These are phyloP conservation scores for Chalara sp. DNA, from an alignment of 2,329 filamentous ascomycete genomes.

Conservation along the genomic window DNA sequence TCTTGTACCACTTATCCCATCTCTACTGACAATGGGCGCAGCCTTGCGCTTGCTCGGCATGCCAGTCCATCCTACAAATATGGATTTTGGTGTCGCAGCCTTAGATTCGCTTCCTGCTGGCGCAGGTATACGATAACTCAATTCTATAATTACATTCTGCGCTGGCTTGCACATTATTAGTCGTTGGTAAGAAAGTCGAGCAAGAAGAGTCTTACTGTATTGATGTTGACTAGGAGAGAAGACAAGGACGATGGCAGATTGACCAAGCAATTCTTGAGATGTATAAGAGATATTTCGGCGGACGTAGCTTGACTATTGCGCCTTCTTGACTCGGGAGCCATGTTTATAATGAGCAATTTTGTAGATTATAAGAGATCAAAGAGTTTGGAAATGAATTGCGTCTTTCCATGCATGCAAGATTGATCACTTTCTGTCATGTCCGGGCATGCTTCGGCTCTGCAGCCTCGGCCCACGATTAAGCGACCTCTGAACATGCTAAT, in stretches of 20 bases:
- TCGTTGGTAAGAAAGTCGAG: background rate
- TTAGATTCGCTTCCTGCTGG: conserved; percentile 40
- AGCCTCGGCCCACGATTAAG: conserved; percentile 4
- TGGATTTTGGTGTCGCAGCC: conserved; percentile 53
- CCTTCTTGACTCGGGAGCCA: conserved; percentile 18
- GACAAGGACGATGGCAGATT: conserved; percentile 85
- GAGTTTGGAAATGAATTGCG: background rate
- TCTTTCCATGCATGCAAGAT: background rate
- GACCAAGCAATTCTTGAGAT: conserved; percentile 89
- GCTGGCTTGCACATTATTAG: conserved; percentile 52
- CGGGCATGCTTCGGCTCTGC: background rate
- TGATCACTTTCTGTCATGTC: too few relatives aligned
- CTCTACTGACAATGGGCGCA: conserved; percentile 64
- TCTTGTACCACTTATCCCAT: conserved; percentile 59
- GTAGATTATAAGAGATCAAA: background rate
- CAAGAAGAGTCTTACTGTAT: conserved; percentile 60
- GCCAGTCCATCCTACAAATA: conserved; percentile 94
- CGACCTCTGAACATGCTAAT: background rate
- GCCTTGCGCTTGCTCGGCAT: conserved; percentile 89
- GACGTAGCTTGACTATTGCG: conserved; percentile 56
- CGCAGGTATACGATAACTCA: conserved; percentile 63
- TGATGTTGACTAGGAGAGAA: conserved; percentile 77
- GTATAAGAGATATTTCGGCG: conserved; percentile 78
- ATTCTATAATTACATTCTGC: conserved; percentile 94
- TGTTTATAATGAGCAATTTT: conserved; percentile 7